phyloP scores from a whole-genome alignment of 75 land plant genomes.

The Picea sitchensis region DNA sequence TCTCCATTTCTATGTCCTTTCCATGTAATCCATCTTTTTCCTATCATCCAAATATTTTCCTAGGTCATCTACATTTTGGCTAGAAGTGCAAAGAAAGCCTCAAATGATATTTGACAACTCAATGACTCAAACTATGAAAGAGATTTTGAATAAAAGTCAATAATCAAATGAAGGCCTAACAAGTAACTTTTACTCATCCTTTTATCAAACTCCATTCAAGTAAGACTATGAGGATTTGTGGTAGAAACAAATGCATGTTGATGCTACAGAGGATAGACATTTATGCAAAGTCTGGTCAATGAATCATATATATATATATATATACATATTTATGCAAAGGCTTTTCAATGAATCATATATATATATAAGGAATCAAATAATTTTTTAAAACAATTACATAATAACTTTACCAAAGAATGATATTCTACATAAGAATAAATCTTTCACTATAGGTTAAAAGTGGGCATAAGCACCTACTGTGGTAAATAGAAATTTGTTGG shows the following conservation, averaged over 20 bases:
- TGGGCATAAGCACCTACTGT: conserved; percentile 68
- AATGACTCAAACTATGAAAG: background rate
- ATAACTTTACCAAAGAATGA: conserved; percentile 3
- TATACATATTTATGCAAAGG: too few species aligned
- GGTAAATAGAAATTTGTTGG: too few species aligned
- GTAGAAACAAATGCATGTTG: conserved; percentile 77
- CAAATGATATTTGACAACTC: background rate
- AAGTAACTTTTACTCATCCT: conserved; percentile 7
- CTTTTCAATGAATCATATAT: background rate
- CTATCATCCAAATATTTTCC: too few species aligned
- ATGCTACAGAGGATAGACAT: conserved; percentile 93
- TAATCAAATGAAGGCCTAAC: too few species aligned
- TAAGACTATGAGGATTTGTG: conserved; percentile 95
- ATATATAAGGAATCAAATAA: background rate
- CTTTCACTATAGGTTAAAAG: background rate
- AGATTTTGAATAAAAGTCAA: background rate
- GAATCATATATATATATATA: too few species aligned
- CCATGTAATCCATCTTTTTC: too few species aligned
- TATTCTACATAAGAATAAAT: conserved; percentile 1
- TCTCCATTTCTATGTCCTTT: too few species aligned
- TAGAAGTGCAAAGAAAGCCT: conserved; percentile 95
- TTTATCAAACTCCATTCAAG: conserved; percentile 78
- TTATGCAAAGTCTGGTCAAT: conserved; percentile 75
- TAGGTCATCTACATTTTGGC: conserved; percentile 97
- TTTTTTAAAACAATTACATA: background rate